A percentile compares a stretch with the other conserved stretches of the same genome.
Conservation (phyloP, 805 yeast species). For the Zygoascus tannicola region DNA sequence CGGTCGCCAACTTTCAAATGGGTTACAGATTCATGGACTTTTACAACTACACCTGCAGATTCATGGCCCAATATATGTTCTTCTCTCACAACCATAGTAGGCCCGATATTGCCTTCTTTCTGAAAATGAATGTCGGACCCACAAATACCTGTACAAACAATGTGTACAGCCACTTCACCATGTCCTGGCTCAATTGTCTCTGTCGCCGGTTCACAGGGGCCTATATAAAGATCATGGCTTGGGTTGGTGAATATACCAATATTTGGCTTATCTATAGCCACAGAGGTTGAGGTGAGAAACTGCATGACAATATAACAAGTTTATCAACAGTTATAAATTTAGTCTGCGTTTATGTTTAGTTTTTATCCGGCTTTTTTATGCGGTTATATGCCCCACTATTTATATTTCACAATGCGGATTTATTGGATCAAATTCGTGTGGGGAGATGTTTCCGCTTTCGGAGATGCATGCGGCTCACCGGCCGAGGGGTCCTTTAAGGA, state of each 20-base stretch:
- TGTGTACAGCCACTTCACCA: constrained; percentile 44
- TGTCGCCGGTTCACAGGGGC: constrained; percentile 22
- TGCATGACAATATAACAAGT: no score
- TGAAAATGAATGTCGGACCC: constrained; percentile 68
- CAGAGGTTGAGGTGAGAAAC: constrained; percentile 1
- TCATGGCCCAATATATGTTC: constrained; percentile 55
- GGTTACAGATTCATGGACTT: constrained; percentile 41
- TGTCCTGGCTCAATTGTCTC: constrained; percentile 25
- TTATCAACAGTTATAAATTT: no score
- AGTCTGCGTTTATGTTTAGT: no score
- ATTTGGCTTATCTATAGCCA: constrained; percentile 14
- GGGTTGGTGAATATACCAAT: constrained; percentile 28
- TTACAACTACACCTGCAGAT: constrained; percentile 43
- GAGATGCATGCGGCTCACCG: background rate
- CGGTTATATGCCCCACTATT: no score
- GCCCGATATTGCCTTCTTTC: constrained; percentile 53
- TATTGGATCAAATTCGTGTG: background rate
- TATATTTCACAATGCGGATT: no score
- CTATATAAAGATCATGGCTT: constrained; percentile 25
- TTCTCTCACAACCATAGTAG: constrained; percentile 46
- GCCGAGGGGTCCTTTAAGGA: no score
- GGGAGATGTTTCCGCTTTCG: background rate
- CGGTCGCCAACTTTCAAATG: constrained; percentile 40
- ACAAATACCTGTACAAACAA: constrained; percentile 62
- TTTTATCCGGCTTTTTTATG: no score